Evolutionary conservation across 805 yeast genomes (phyloP), one percentile per base, ranked within the genome.

Genomic region (Yarrowia sp.): DNA sequence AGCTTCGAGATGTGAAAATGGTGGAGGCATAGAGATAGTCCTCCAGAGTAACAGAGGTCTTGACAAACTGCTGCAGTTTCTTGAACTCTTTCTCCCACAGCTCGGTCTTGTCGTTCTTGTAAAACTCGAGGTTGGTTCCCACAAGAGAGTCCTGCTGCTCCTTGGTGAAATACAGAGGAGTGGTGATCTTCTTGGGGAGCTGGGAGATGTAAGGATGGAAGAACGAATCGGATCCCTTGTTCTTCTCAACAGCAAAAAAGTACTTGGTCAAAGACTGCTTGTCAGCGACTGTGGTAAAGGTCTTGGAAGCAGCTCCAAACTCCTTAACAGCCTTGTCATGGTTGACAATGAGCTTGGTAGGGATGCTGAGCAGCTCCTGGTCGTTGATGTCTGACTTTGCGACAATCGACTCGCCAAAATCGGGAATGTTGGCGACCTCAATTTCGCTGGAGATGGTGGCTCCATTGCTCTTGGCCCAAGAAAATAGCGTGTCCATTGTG

Each of bases 1-100:
- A 92, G 0, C 95, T 88, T 68, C 98, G 81, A 1, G 96, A 86
- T 10, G 86, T 81, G 68, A 89, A 81, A 13, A 90, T 87, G 51
- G 83, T 78, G 45, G 82, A 77, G 0, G 96, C 85, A 97, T 97
- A 92, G 5, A 88, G 71, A 72, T 86, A 92, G 36, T 67, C 69
- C 65, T 68, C 75, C 65, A 65, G 64, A 2, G 70, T 53, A 43
- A 55, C 51, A 0, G 51, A 33, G 8, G 50, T 44, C 41, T 44
- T 44, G 51, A 58, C 17, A 11, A 33, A 22, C 51, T 43, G 41
- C 51, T 58, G 64, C 18, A 58, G 64, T 13, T 44, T 43, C 42
- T 70, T 38, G 53, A 92, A 90, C 71, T 88, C 93, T 47, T 83
- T 83, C 4, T 86, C 74, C 65, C 86, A 73, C 4, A 71, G 71